Conservation (phyloP, 352 stramenopile species). For the Pythium oligandrum region DNA sequence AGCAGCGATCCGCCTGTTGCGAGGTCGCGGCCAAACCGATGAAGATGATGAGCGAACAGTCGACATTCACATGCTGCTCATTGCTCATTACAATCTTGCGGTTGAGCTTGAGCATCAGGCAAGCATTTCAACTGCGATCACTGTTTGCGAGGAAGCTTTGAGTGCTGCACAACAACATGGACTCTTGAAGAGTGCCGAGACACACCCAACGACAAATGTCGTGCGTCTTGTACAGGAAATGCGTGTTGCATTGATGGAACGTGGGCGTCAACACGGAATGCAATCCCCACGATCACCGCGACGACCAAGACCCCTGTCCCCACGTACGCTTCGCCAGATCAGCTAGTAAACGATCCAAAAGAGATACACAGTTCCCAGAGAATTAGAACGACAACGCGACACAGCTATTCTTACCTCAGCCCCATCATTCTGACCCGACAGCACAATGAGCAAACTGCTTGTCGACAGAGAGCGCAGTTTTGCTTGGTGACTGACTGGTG, state of each 20-base stretch:
- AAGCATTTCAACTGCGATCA: slow-evolving; percentile 16
- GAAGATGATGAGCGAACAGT: neutral
- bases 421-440: too few relatives aligned
- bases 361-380: too few relatives aligned
- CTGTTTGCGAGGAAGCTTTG: slow-evolving; percentile 21
- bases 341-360: too few relatives aligned
- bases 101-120: slow-evolving; percentile 56
- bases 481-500: too few relatives aligned
- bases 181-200: slow-evolving; percentile 2
- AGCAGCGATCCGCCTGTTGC: slow-evolving; percentile 29
- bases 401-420: too few relatives aligned
- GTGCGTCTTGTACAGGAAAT: slow-evolving; percentile 10
- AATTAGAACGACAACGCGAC: too few relatives aligned
- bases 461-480: too few relatives aligned
- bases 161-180: slow-evolving; percentile 12
- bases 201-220: neutral
- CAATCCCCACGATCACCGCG: neutral
- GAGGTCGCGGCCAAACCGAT: neutral
- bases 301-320: slow-evolving; percentile 5
- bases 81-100: slow-evolving; percentile 55
- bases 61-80: slow-evolving; percentile 25
- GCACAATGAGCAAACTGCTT: too few relatives aligned
- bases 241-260: neutral
- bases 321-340: slow-evolving; percentile 11
- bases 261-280: too few relatives aligned